phyloP scores from a whole-genome alignment of 106 monocot genomes.

The Acanthochlamys bracteata region DNA sequence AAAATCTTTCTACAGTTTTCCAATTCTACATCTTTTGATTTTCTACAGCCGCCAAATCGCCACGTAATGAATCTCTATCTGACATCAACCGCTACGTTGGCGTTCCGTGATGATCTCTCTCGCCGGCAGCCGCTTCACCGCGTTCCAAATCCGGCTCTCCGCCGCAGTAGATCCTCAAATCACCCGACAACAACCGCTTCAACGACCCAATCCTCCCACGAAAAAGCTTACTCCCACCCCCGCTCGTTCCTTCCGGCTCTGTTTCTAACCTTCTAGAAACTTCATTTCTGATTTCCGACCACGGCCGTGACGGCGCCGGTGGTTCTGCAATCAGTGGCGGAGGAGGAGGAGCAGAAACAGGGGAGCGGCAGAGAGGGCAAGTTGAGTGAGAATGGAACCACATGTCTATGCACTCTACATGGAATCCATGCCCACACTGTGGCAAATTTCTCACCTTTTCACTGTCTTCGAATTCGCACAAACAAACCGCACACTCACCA shows the following conservation, averaged over 20 bases:
- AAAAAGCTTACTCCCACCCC: neutral
- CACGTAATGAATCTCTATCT: too few relatives aligned
- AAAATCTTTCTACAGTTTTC: too few relatives aligned
- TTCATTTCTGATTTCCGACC: neutral
- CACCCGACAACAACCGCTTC: neutral
- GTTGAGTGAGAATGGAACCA: slow-evolving; percentile 38
- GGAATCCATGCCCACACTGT: slow-evolving; percentile 37
- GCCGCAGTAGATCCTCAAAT: neutral
- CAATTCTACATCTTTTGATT: too few relatives aligned
- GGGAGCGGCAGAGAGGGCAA: slow-evolving; percentile 44
- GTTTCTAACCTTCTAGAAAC: neutral
- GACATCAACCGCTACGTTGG: too few relatives aligned
- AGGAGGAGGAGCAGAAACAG: slow-evolving; percentile 10
- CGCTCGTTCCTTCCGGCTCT: neutral
- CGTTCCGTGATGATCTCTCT: too few relatives aligned
- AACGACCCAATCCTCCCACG: neutral
- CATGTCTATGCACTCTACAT: slow-evolving; percentile 40
- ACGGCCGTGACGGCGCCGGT: neutral
- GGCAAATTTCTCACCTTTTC: slow-evolving; percentile 35
- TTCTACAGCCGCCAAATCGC: too few relatives aligned
- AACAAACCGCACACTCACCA: slow-evolving; percentile 37
- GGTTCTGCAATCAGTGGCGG: neutral
- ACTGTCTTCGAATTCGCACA: slow-evolving; percentile 31
- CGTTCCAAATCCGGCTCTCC: neutral
- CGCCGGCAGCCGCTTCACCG: neutral